Percentiles rank a stretch among this genome's conserved stretches.
phyloP scores from a whole-genome alignment of 495 filamentous ascomycete genomes.

The Tuber indicum region DNA sequence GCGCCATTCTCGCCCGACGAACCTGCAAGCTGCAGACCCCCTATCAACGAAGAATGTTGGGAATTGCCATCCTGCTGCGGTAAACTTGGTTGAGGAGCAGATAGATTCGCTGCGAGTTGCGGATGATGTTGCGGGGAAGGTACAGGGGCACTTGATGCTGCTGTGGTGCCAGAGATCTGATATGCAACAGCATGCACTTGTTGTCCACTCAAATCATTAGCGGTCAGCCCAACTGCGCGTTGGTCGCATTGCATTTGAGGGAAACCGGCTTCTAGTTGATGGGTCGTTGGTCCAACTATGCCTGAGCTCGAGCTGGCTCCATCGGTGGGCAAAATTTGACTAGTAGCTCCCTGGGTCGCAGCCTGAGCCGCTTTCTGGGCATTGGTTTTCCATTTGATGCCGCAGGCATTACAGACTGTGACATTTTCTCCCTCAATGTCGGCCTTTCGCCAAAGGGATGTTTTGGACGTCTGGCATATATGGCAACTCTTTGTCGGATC shows the following conservation, averaged over 20 bases:
- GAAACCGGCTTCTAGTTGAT: slow-evolving; percentile 14
- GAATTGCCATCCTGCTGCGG: not conserved
- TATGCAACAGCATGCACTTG: not conserved
- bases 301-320: slow-evolving; percentile 14
- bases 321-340: slow-evolving; percentile 16
- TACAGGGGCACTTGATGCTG: not conserved
- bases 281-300: slow-evolving; percentile 13
- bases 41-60: not conserved
- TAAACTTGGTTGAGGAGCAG: not conserved
- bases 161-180: not conserved
- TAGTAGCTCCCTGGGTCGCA: slow-evolving; percentile 23
- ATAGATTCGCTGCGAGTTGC: not conserved
- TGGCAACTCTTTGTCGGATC: slow-evolving; percentile 42
- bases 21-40: not conserved
- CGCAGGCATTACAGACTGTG: slow-evolving; percentile 42
- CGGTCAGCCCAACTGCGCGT: not conserved
- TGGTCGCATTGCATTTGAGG: slow-evolving; percentile 22
- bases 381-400: slow-evolving; percentile 42
- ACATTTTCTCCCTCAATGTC: slow-evolving; percentile 41
- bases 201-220: slow-evolving; percentile 6
- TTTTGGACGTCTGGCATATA: slow-evolving; percentile 40
- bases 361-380: slow-evolving; percentile 35
- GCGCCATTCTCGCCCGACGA: not conserved
- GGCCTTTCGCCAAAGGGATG: slow-evolving; percentile 41
- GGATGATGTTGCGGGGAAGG: not conserved